phyloP scores from a whole-genome alignment of 2,329 filamentous ascomycete species.

The Talaromyces sp. region DNA sequence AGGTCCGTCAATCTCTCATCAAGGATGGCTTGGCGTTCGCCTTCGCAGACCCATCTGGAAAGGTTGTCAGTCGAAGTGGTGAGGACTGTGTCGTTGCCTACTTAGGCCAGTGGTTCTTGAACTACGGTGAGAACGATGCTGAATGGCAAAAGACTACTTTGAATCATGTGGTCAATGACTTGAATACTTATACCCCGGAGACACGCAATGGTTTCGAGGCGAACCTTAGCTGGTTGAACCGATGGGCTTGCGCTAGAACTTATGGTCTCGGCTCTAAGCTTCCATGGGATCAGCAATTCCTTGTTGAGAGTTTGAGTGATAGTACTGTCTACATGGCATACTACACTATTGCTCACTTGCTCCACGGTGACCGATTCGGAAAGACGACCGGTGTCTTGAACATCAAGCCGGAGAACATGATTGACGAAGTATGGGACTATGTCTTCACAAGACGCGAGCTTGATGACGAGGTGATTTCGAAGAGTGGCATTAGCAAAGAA shows the following conservation, averaged over 20 bases:
- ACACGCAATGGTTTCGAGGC: conserved; percentile 78
- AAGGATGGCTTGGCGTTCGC: conserved; percentile 77
- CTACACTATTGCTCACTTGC: conserved; percentile 60
- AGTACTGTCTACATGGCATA: conserved; percentile 79
- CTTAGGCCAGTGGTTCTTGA: conserved; percentile 96
- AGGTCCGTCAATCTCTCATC: conserved; percentile 76
- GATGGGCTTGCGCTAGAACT: conserved; percentile 90
- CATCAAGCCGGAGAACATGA: conserved; percentile 82
- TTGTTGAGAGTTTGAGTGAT: conserved; percentile 90
- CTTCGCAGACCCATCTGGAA: conserved; percentile 89
- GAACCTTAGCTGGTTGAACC: conserved; percentile 86
- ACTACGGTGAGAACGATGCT: conserved; percentile 81
- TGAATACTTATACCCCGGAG: conserved; percentile 79
- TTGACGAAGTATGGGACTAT: conserved; percentile 94
- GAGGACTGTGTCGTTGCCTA: conserved; percentile 92
- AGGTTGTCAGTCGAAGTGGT: conserved; percentile 82
- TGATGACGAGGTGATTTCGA: conserved; percentile 61
- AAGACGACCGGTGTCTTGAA: conserved; percentile 66
- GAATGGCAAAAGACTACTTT: conserved; percentile 77
- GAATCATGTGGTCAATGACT: conserved; percentile 66
- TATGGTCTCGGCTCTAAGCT: conserved; percentile 92
- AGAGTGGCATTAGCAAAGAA: conserved; percentile 70
- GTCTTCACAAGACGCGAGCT: conserved; percentile 76
- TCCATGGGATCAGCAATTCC: conserved; percentile 86
- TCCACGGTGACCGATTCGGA: conserved; percentile 86